These are phyloP conservation scores for Leishmania lainsoni DNA, from an alignment of 208 protist genomes.

Conservation along the genomic window DNA sequence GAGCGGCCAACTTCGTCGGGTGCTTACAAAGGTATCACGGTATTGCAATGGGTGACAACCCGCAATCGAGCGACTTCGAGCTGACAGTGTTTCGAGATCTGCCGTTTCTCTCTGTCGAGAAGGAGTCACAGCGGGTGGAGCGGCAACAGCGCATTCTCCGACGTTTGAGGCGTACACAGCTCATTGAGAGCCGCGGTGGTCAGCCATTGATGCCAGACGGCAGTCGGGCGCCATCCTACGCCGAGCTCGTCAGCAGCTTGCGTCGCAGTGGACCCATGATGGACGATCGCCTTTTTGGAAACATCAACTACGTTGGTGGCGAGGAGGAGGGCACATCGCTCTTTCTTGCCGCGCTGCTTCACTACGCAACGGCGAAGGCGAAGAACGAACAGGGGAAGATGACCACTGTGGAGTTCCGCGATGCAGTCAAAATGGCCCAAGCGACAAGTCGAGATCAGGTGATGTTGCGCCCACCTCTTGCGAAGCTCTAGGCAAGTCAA, in stretches of 20 bases:
- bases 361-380: constrained; percentile 22
- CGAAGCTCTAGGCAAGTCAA: constrained; percentile 26
- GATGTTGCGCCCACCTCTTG: constrained; percentile 2
- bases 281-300: constrained; percentile 70
- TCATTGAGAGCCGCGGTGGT: constrained; percentile 24
- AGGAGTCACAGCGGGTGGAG: constrained; percentile 54
- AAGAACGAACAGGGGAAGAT: not conserved
- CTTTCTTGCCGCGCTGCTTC: constrained; percentile 60
- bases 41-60: constrained; percentile 84
- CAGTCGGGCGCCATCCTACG: constrained; percentile 43
- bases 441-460: constrained; percentile 22
- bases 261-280: constrained; percentile 67
- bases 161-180: constrained; percentile 37
- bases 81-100: constrained; percentile 78
- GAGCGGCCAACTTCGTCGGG: constrained; percentile 29
- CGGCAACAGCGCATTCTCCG: constrained; percentile 68
- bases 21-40: constrained; percentile 39
- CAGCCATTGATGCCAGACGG: constrained; percentile 47
- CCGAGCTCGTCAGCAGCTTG: constrained; percentile 31
- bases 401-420: constrained; percentile 27
- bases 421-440: constrained; percentile 33
- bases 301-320: constrained; percentile 75
- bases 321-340: constrained; percentile 76
- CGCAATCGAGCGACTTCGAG: constrained; percentile 81
- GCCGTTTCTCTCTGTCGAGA: constrained; percentile 79